Conservation (phyloP, 139 green algal species). For the Axilococcus clingmanii region DNA sequence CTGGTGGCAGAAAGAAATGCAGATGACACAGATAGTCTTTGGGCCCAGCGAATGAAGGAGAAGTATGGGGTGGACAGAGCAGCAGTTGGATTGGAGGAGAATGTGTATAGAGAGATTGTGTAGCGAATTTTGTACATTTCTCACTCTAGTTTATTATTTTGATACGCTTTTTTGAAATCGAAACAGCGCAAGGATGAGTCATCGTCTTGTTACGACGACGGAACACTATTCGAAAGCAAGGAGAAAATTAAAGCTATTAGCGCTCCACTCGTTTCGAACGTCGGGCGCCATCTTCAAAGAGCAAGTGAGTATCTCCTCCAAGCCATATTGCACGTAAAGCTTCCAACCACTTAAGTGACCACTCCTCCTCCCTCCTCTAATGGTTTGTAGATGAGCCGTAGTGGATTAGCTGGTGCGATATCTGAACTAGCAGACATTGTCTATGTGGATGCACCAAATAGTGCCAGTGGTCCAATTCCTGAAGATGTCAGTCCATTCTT, state of each 20-base stretch:
- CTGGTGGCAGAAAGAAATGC: no score
- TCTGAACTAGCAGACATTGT: constrained; percentile 36
- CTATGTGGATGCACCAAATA: constrained; percentile 40
- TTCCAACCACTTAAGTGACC: background rate
- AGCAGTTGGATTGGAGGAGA: no score
- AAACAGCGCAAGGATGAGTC: no score
- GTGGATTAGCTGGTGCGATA: constrained; percentile 27
- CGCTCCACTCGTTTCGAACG: constrained; percentile 46
- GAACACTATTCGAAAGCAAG: no score
- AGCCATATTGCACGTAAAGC: background rate
- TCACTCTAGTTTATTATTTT: background rate
- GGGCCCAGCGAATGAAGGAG: no score
- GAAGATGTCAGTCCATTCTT: constrained; percentile 40
- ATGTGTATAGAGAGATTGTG: no score
- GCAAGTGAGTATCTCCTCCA: constrained; percentile 19
- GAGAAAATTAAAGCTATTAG: constrained; percentile 36
- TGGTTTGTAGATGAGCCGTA: background rate
- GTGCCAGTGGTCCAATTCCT: constrained; percentile 34
- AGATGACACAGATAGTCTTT: no score
- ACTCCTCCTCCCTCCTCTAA: background rate
- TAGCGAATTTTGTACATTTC: background rate
- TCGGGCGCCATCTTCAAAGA: constrained; percentile 36
- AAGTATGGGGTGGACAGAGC: no score
- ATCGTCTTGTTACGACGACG: no score
- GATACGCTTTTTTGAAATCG: no score